Conservation (phyloP, 2,329 filamentous ascomycete species). For the Elsinoe arachidis region DNA sequence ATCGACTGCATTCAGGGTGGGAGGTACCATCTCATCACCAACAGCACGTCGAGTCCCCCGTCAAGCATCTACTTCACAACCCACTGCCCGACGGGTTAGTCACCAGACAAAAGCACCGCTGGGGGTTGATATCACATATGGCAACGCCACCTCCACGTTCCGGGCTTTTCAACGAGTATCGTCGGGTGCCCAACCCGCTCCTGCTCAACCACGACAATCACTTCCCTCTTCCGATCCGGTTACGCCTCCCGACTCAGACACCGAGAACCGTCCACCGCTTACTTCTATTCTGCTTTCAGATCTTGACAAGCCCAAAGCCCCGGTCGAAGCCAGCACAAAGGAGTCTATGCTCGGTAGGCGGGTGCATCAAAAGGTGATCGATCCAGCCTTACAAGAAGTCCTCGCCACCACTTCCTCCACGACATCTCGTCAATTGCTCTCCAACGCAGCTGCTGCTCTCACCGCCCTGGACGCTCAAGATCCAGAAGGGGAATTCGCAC, state of each 20-base stretch:
- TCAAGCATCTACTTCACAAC: constrained; percentile 29
- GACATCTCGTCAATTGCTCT: constrained; percentile 73
- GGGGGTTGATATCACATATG: constrained; percentile 84
- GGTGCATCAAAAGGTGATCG: constrained; percentile 71
- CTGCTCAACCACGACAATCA: constrained; percentile 16
- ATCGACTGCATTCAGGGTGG: constrained; percentile 31
- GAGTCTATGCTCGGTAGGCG: constrained; percentile 75
- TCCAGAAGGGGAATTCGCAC: constrained; percentile 79
- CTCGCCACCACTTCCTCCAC: constrained; percentile 62
- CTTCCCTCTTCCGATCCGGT: constrained; percentile 17
- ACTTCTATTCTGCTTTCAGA: constrained; percentile 36
- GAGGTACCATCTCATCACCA: constrained; percentile 24
- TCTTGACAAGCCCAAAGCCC: constrained; percentile 13
- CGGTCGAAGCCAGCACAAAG: constrained; percentile 45
- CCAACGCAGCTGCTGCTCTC: constrained; percentile 76
- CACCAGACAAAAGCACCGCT: constrained; percentile 59
- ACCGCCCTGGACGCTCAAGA: constrained; percentile 75
- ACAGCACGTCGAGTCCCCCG: constrained; percentile 26
- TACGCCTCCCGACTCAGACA: constrained; percentile 31
- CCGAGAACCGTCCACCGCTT: constrained; percentile 57
- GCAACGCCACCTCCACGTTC: constrained; percentile 85
- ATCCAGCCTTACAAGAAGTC: constrained; percentile 74
- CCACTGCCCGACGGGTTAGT: constrained; percentile 38
- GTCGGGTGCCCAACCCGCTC: constrained; percentile 19
- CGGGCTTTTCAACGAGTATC: constrained; percentile 86